phyloP scores from a whole-genome alignment of 2,329 filamentous ascomycete species.

The Acarospora socialis region DNA sequence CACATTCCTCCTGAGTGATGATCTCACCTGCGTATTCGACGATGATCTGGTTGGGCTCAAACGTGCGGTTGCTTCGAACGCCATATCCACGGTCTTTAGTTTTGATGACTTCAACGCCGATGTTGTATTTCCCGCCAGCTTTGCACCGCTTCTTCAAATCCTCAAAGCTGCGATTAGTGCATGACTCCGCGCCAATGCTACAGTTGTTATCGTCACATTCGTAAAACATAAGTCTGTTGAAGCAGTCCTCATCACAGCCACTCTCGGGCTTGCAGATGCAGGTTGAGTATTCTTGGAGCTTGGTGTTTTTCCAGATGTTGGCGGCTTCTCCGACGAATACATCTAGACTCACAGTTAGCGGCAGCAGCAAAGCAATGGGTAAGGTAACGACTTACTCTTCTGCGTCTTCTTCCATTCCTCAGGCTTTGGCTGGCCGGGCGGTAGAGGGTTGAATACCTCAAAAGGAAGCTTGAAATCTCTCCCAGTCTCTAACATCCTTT shows the following conservation, averaged over 20 bases:
- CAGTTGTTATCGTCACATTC: constrained; percentile 91
- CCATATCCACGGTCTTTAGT: constrained; percentile 80
- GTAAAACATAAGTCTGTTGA: constrained; percentile 94
- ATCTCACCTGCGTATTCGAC: constrained; percentile 98
- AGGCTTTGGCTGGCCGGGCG: constrained; percentile 75
- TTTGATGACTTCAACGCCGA: constrained; percentile 91
- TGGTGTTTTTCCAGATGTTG: constrained; percentile 66
- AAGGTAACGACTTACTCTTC: constrained; percentile 52
- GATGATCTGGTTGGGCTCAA: constrained; percentile 83
- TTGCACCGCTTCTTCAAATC: constrained; percentile 61
- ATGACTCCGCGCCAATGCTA: constrained; percentile 56
- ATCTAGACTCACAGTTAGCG: constrained; percentile 42
- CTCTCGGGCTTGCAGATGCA: constrained; percentile 66
- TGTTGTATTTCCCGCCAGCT: constrained; percentile 69
- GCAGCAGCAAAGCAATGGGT: no score
- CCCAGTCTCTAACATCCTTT: constrained; percentile 55
- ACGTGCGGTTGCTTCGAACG: constrained; percentile 78
- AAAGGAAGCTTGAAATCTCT: constrained; percentile 81
- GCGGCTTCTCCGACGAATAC: constrained; percentile 78
- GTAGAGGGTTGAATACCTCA: constrained; percentile 76
- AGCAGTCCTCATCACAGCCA: constrained; percentile 78
- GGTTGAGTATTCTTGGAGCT: constrained; percentile 57
- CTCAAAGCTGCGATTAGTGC: constrained; percentile 79
- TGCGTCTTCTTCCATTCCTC: constrained; percentile 87
- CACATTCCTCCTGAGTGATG: constrained; percentile 86